A percentile compares a stretch with the other conserved stretches of the same genome.
Conservation (phyloP, 768 basidiomycete species). For the Boletus sensibilis region DNA sequence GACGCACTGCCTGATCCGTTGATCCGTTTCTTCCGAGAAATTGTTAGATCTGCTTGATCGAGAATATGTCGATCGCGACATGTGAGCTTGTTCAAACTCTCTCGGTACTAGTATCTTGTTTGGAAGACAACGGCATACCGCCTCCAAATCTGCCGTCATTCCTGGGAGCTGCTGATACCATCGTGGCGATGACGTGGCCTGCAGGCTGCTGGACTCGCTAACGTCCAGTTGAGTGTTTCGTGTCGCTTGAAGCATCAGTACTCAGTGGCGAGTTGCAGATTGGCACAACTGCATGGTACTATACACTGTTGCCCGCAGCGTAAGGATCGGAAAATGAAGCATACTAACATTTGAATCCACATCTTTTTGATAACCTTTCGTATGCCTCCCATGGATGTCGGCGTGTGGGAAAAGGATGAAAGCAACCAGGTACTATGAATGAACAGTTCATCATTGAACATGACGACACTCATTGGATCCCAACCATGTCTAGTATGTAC, state of each 20-base stretch:
- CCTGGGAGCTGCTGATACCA: too few species aligned
- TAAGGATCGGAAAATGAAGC: not conserved
- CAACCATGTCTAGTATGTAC: not conserved
- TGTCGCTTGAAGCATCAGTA: too few species aligned
- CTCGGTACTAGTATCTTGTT: not conserved
- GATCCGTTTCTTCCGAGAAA: too few species aligned
- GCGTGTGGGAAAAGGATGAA: constrained; percentile 7
- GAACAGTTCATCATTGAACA: not conserved
- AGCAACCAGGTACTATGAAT: not conserved
- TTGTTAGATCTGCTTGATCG: too few species aligned
- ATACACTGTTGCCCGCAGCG: not conserved
- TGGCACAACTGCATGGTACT: not conserved
- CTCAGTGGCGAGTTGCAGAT: not conserved
- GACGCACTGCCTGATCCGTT: too few species aligned
- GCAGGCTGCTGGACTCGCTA: too few species aligned
- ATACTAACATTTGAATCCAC: not conserved
- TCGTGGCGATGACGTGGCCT: too few species aligned
- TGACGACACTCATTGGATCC: not conserved
- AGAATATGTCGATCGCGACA: too few species aligned
- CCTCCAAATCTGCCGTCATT: too few species aligned
- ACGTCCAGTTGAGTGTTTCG: too few species aligned
- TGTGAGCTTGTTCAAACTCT: too few species aligned
- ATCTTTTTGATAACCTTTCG: not conserved
- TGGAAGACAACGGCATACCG: too few species aligned
- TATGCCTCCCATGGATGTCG: not conserved